Percentiles rank a stretch among this genome's conserved stretches.
phyloP scores from a whole-genome alignment of 495 filamentous ascomycete species.

The Aspergillus incahuasiensis region DNA sequence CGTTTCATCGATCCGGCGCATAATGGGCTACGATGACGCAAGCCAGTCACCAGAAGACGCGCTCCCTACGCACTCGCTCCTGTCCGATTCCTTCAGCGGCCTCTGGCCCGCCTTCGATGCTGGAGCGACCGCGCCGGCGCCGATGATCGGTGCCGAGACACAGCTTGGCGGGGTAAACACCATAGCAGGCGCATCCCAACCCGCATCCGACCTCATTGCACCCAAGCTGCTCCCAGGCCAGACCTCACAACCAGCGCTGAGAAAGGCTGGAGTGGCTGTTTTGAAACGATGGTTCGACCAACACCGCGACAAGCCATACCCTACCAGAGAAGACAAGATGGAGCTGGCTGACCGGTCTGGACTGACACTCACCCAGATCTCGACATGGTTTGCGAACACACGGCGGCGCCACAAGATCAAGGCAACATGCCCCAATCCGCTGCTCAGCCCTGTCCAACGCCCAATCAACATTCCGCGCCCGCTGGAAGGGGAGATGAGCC shows the following conservation, averaged over 20 bases:
- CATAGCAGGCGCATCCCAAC: neutral
- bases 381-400: constrained; percentile 28
- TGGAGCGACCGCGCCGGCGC: neutral
- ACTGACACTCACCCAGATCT: constrained; percentile 18
- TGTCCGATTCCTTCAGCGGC: neutral
- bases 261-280: constrained; percentile 4
- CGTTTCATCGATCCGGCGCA: neutral
- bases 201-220: neutral
- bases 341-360: constrained; percentile 15
- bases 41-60: no score
- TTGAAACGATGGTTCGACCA: constrained; percentile 21
- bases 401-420: constrained; percentile 17
- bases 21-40: neutral
- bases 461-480: neutral
- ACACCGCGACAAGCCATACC: constrained; percentile 34
- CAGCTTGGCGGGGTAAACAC: neutral
- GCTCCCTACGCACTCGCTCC: neutral
- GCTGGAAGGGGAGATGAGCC: neutral
- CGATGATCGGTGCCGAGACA: neutral
- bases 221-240: neutral
- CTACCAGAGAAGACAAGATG: constrained; percentile 17
- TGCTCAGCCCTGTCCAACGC: neutral
- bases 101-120: neutral
- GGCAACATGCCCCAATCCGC: neutral
- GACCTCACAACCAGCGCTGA: neutral